Evolutionary conservation across 129 eudicot species (phyloP), one percentile per base, ranked within the genome.

Genomic region (Oenanthe sinensis): DNA sequence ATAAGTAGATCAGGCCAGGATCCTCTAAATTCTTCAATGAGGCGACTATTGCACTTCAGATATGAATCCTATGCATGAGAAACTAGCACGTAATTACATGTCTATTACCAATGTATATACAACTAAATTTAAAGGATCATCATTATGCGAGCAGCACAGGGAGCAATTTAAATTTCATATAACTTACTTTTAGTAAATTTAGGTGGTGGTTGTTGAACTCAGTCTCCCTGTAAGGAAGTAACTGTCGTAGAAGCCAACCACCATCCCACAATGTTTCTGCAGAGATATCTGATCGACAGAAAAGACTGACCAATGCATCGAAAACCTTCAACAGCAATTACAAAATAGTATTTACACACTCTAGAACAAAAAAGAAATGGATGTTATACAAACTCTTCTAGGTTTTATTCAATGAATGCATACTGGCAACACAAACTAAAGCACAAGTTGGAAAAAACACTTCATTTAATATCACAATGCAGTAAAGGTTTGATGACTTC

Each of bases 241-340:
- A 86, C 86, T 94, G 98, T 40, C 97, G 91, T 80, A 94, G 81
- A 87, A 94, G 98, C 97, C 98, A 94, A 54, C 97, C 98, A 78
- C 98, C 98, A 81, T 88, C 93, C 97, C 98, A 94, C 78, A 94
- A 83, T 60, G 97, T 87, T 78, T 90, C 97, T 30, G 97, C 96
- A n/a, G 98, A 91, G 79, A 94, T 87, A 78, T 89, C 85, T 81
- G 94, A 86, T 85, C 98, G 85, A 81, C 92, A 86, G 83, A 94
- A 88, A 45, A 94, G 98, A 81, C 89, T 91, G 83, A 94, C 94
- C 94, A 94, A 84, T 33, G 96, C 96, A 86, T 94, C 96, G 79
- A 91, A 93, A 78, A 94, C 98, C 98, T 94, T 82, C 81, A 77
- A 88, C 26, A 43, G 79, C 43, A 67, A 30, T 67, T 67, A 67